Evolutionary conservation across 805 yeast genomes (phyloP), one percentile per base, ranked within the genome.

Genomic region (Ascoidea rubescens): DNA sequence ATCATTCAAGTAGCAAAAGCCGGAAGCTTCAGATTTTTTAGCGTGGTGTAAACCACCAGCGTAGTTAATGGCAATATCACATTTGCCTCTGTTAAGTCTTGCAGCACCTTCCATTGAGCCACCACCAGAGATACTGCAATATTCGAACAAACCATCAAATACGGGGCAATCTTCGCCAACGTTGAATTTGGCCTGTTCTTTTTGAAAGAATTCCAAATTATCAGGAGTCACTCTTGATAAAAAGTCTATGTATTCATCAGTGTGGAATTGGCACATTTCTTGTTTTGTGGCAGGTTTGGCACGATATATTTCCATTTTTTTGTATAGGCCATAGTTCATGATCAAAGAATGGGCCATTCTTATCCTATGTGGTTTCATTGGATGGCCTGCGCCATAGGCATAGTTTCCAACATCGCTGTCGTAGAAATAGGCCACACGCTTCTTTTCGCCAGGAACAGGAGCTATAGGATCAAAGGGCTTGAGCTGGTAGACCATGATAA

Each of bases 281-380:
- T 91, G 96, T 64, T 87, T 85, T 16, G 98, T 90, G 46, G 99
- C 99, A 1, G 98, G 96, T 67, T 89, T 90, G 47, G 98, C 97
- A 50, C 97, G 78, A 67, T 90, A 90, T 49, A 93, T 87, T 65
- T 93, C 98, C 96, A 93, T 91, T 69, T 91, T 86, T 67, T 90
- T 88, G 71, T 93, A 90, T 51, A 93, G 75, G 1, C 97, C 98
- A 67, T 93, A 93, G 69, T 91, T 90, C 96, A 93, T 91, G 58
- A 93, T 87, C 62, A 93, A 74, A 46, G 96, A 87, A 67, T 93
- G 98, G 5, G 98, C 95, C 96, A 93, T 90, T 79, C 98, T 84
- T 71, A 93, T 89, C 64, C 99, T 81, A 67, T 91, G 97, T 30
- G 99, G 99, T 66, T 93, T 93, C 99, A 93, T 93, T 46, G 97